phyloP scores from a whole-genome alignment of 2,329 filamentous ascomycete species.

The Apiospora arundinis region DNA sequence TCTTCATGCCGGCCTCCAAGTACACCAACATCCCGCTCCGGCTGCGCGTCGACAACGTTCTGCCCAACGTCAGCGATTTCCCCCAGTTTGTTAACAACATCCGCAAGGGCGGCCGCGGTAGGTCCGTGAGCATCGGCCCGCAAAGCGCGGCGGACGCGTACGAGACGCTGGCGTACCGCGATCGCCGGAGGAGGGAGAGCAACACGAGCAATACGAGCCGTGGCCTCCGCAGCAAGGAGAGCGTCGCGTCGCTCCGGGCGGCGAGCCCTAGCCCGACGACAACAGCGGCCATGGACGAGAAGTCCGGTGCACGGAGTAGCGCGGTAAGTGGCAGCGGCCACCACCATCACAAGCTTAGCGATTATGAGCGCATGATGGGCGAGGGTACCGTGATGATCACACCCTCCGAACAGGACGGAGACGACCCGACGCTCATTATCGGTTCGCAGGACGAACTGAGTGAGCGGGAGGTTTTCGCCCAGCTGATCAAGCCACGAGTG shows the following conservation, averaged over 20 bases:
- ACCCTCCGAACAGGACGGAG: conserved; percentile 40
- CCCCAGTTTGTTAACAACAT: conserved; percentile 83
- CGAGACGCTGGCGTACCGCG: conserved; percentile 90
- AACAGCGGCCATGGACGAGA: conserved; percentile 39
- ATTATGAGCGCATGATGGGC: conserved; percentile 78
- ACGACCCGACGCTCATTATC: conserved; percentile 45
- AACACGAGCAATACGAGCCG: conserved; percentile 53
- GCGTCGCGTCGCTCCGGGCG: conserved; percentile 46
- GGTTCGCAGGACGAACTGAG: conserved; percentile 60
- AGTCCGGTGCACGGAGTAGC: conserved; percentile 33
- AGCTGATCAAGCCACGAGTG: conserved; percentile 84
- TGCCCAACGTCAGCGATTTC: conserved; percentile 88
- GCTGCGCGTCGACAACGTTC: conserved; percentile 79
- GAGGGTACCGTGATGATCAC: conserved; percentile 59
- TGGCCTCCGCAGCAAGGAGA: conserved; percentile 51
- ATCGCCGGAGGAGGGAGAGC: conserved; percentile 64
- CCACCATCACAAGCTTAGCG: conserved; percentile 52
- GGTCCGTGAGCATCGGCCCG: conserved; percentile 88
- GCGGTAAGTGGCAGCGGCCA: conserved; percentile 39
- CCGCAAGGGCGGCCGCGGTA: conserved; percentile 75
- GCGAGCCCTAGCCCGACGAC: conserved; percentile 25
- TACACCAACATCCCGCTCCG: conserved; percentile 83
- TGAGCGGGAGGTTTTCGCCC: conserved; percentile 83
- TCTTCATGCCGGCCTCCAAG: conserved; percentile 89
- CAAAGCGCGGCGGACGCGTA: conserved; percentile 97